Conservation (phyloP, 495 filamentous ascomycete genomes). For the Corynascus novoguineensis region DNA sequence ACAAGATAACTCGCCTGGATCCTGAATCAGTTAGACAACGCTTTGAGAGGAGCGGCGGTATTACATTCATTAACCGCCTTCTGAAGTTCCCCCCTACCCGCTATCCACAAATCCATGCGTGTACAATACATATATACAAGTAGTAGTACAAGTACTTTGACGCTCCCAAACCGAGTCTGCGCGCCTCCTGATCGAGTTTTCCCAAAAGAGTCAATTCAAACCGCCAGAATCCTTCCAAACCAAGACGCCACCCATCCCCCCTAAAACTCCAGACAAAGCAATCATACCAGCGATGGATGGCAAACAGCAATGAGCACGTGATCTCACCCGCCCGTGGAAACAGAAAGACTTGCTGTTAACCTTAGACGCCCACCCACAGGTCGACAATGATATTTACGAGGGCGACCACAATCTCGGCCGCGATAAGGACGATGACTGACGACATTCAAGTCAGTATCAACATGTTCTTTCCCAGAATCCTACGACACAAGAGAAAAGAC, state of each 20-base stretch:
- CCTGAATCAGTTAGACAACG: no score
- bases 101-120: not conserved
- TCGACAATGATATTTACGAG: constrained; percentile 95
- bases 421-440: constrained; percentile 87
- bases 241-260: not conserved
- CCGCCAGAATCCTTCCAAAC: not conserved
- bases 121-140: not conserved
- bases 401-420: constrained; percentile 91
- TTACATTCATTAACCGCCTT: no score
- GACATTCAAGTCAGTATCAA: not conserved
- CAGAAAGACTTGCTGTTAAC: not conserved
- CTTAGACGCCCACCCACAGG: constrained; percentile 73
- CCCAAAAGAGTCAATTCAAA: not conserved
- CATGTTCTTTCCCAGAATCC: not conserved
- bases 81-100: no score
- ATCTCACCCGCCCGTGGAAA: no score
- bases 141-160: not conserved
- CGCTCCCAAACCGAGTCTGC: not conserved
- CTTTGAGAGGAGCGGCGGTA: no score
- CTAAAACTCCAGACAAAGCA: not conserved
- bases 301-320: not conserved
- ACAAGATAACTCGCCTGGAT: no score
- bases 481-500: not conserved
- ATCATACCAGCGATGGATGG: not conserved
- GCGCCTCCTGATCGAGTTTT: not conserved